phyloP scores from a whole-genome alignment of 2,329 filamentous ascomycete genomes.

The Tolypocladium sp. region DNA sequence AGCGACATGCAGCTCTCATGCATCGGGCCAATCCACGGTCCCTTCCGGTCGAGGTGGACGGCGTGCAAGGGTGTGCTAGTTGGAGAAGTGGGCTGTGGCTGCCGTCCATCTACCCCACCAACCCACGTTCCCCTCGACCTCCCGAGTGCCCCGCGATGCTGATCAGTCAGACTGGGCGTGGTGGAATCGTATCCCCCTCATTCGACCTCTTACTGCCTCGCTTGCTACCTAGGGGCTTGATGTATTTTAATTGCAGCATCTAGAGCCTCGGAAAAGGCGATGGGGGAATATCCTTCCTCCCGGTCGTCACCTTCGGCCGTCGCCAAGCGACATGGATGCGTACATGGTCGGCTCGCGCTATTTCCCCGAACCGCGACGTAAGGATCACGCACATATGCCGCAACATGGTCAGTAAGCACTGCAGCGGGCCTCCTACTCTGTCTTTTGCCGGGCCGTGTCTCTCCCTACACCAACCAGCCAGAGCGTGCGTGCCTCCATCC shows the following conservation, averaged over 20 bases:
- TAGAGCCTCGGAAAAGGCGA: too few species aligned
- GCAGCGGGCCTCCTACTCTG: not conserved
- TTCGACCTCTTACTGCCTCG: not conserved
- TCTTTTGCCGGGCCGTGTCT: not conserved
- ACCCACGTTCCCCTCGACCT: not conserved
- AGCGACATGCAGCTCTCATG: not conserved
- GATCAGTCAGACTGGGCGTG: not conserved
- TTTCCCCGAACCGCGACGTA: not conserved
- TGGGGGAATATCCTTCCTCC: too few species aligned
- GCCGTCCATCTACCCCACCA: not conserved
- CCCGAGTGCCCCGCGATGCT: not conserved
- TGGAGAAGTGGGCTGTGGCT: not conserved
- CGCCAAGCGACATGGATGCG: not conserved
- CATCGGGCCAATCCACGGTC: not conserved
- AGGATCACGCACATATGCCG: not conserved
- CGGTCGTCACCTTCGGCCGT: too few species aligned
- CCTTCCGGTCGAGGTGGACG: not conserved
- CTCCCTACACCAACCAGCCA: not conserved
- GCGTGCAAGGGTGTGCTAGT: not conserved
- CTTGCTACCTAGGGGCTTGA: too few species aligned
- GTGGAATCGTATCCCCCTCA: not conserved
- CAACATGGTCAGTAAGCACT: not conserved
- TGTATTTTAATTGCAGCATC: not conserved
- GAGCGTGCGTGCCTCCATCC: not conserved
- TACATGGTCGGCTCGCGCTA: not conserved